phyloP scores from a whole-genome alignment of 148 eudicot genomes.

The Nepenthes gracilis region DNA sequence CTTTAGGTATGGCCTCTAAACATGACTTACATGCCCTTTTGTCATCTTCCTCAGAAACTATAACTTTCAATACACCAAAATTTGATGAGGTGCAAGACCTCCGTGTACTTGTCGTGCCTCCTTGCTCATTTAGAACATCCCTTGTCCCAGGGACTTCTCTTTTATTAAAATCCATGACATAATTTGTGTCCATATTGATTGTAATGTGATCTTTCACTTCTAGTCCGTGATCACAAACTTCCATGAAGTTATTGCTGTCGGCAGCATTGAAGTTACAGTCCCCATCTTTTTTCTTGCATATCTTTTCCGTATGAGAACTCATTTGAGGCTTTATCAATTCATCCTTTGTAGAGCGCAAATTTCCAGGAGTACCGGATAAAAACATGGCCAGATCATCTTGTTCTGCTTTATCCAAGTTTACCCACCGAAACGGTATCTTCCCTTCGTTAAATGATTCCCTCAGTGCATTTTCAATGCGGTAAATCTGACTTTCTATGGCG shows the following conservation, averaged over 20 bases:
- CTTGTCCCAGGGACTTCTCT: slow-evolving; percentile 19
- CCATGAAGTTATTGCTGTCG: slow-evolving; percentile 12
- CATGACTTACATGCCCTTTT: slow-evolving; percentile 10
- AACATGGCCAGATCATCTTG: slow-evolving; percentile 80
- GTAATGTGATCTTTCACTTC: slow-evolving; percentile 18
- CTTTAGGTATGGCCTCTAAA: slow-evolving; percentile 54
- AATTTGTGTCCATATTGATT: slow-evolving; percentile 15
- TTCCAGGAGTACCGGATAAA: slow-evolving; percentile 44
- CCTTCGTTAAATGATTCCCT: slow-evolving; percentile 39
- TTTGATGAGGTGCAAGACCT: slow-evolving; percentile 43
- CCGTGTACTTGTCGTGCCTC: slow-evolving; percentile 32
- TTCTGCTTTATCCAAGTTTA: slow-evolving; percentile 75
- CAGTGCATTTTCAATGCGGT: slow-evolving; percentile 50
- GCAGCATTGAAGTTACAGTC: slow-evolving; percentile 4
- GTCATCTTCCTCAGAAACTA: slow-evolving; percentile 37
- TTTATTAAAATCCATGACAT: slow-evolving; percentile 18
- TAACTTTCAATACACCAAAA: slow-evolving; percentile 25
- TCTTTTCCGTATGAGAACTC: slow-evolving; percentile 7
- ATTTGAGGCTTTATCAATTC: slow-evolving; percentile 9
- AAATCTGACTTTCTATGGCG: slow-evolving; percentile 67
- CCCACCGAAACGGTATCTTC: slow-evolving; percentile 60
- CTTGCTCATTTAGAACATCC: slow-evolving; percentile 25
- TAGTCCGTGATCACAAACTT: slow-evolving; percentile 9
- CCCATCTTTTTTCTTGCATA: slow-evolving; percentile 5
- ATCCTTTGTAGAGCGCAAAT: slow-evolving; percentile 13